Base-by-base conservation (phyloP, 169 alveolate species). In the Cryptosporidium tyzzeri region DNA sequence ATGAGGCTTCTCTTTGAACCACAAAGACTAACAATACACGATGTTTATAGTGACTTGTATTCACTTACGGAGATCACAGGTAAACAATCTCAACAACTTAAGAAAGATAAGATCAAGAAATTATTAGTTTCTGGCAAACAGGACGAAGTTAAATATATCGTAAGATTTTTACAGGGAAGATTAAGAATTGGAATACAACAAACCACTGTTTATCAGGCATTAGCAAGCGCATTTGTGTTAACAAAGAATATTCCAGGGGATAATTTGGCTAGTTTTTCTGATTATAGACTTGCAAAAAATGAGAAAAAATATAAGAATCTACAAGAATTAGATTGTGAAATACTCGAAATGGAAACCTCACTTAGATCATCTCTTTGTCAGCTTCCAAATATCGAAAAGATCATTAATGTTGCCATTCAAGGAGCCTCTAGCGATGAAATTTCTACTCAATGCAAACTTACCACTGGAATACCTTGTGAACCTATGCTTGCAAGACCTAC, bases 401-500 rank as follows among this genome's bases (percentile, higher is more conserved):
- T 98, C n/a, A 94, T 98, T 37, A 94, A 94, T 37, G 93, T 96
- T 65, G 93, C 97, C 37, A 92, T 97, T 44, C 92, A 93, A 44
- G 95, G 96, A 5, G 97, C 93, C 6, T 85, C 93, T 50, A 84
- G 93, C 73, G 85, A 92, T 58, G 89, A 94, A 21, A 84, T 98
- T 51, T 84, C 86, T 21, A 94, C 96, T 71, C 86, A 86, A 68
- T 98, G 99, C 80, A 96, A 94, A 53, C 96, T 98, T 23, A 95
- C 97, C 35, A 97, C 99, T 0, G 99, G 99, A 21, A 94, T 98
- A 18, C 99, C 99, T 10, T 98, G 98, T 10, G 97, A 97, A 75
- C 99, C 99, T 37, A 98, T 98, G 99, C 94, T 98, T 35, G 99
- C 99, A 31, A 96, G 97, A 69, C 99, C 99, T 23, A 97, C 99